phyloP scores from a whole-genome alignment of 1,284 basidiomycete species.

The Sanguinoderma infundibulare region DNA sequence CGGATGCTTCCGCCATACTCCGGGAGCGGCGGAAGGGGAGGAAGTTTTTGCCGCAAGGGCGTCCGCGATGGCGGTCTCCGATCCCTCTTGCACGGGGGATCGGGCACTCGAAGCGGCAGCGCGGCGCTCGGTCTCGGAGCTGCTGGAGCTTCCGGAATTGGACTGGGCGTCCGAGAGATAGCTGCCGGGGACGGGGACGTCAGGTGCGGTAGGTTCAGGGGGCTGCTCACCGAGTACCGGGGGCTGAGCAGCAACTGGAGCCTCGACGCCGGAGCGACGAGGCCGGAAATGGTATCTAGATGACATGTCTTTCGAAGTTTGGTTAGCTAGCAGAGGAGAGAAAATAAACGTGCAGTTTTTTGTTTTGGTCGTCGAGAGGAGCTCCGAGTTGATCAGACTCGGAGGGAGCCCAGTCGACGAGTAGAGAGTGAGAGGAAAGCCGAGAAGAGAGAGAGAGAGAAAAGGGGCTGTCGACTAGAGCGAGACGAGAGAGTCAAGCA shows the following conservation, averaged over 20 bases:
- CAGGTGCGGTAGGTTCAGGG: too few species aligned
- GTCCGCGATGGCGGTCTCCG: neutral
- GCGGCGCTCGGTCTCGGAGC: neutral
- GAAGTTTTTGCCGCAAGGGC: neutral
- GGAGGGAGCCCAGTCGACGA: neutral
- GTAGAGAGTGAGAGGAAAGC: neutral
- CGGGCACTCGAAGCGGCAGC: neutral
- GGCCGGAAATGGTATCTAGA: neutral
- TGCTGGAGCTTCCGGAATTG: neutral
- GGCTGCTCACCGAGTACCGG: neutral
- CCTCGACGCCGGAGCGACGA: neutral
- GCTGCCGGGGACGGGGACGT: neutral
- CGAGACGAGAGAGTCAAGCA: neutral
- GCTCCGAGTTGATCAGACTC: conserved; percentile 12
- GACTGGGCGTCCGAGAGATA: neutral
- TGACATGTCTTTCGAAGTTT: neutral
- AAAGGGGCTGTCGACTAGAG: too few species aligned
- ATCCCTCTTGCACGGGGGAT: neutral
- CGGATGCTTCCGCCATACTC: neutral
- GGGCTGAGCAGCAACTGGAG: neutral
- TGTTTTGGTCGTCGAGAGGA: neutral
- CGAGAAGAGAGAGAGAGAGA: neutral
- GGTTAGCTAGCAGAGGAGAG: neutral
- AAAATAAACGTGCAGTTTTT: neutral
- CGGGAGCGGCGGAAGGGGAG: neutral